Evolutionary conservation across 192 early-diverging fungal genomes (phyloP).

Genomic region (Linnemannia zychae): DNA sequence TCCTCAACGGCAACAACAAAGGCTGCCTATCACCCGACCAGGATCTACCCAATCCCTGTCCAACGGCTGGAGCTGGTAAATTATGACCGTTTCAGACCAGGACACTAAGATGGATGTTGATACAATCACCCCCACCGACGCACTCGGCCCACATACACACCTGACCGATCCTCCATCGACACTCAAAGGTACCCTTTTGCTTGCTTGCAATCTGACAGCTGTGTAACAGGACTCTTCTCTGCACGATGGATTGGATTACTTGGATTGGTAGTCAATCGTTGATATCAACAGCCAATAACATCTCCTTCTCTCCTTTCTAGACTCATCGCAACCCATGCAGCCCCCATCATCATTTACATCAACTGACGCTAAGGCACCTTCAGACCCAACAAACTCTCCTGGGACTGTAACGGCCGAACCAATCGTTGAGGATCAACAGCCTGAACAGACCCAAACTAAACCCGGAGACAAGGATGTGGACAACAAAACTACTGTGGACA

Average conservation of each 20-base stretch:
- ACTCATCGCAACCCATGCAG: neutral
- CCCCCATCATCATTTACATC: neutral
- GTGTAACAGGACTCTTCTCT: neutral
- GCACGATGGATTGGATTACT: neutral
- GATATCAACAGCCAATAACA: slow-evolving; percentile 5
- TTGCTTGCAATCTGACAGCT: neutral
- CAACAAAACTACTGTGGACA: neutral
- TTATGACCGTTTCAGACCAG: slow-evolving; percentile 28
- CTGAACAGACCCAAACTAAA: neutral
- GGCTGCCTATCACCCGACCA: neutral
- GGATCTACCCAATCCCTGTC: neutral
- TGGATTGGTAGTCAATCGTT: neutral
- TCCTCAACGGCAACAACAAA: neutral
- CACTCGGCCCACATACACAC: neutral
- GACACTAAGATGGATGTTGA: slow-evolving; percentile 16
- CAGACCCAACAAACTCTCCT: neutral
- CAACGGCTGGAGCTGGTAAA: slow-evolving; percentile 4
- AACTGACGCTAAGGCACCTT: neutral
- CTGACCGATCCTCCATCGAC: neutral
- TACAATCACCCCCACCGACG: neutral
- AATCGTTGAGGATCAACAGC: neutral
- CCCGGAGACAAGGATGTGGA: neutral
- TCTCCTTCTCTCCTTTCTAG: neutral
- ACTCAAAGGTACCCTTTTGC: neutral
- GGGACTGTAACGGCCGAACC: neutral